Conservation (phyloP, 2,329 filamentous ascomycete species). For the Cercospora sojina region DNA sequence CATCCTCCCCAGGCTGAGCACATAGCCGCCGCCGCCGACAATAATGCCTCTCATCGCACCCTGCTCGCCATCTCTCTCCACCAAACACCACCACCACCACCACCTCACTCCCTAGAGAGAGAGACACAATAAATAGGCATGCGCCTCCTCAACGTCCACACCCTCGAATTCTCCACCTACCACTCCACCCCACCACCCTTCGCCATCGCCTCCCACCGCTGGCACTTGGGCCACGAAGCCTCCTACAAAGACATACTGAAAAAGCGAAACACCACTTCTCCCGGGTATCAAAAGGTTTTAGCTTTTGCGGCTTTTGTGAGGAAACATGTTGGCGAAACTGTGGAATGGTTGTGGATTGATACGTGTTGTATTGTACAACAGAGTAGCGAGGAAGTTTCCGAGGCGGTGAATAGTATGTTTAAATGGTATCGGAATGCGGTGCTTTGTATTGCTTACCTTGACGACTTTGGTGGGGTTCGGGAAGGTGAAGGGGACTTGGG, state of each 20-base stretch:
- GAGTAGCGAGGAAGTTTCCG: not conserved
- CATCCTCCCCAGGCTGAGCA: not conserved
- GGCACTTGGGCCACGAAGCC: not conserved
- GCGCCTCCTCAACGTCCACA: slow-evolving; percentile 1
- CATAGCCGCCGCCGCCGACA: not conserved
- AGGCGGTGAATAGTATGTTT: not conserved
- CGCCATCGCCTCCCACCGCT: not conserved
- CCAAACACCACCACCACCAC: not conserved
- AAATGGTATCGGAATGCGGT: not conserved
- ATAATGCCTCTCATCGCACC: too few species aligned
- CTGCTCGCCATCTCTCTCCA: too few species aligned
- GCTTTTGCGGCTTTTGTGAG: not conserved
- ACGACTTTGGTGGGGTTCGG: not conserved
- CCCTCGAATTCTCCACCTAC: not conserved
- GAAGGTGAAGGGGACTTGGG: not conserved
- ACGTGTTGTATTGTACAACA: not conserved
- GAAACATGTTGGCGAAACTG: not conserved
- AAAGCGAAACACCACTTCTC: not conserved
- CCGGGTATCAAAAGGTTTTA: not conserved
- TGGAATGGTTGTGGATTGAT: not conserved
- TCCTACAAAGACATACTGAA: not conserved
- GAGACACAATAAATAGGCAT: too few species aligned
- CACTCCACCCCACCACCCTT: not conserved
- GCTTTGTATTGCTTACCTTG: not conserved
- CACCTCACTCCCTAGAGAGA: not conserved